These are phyloP conservation scores for Termitomyces sp. DNA, from an alignment of 768 basidiomycete species.

Conservation along the genomic window DNA sequence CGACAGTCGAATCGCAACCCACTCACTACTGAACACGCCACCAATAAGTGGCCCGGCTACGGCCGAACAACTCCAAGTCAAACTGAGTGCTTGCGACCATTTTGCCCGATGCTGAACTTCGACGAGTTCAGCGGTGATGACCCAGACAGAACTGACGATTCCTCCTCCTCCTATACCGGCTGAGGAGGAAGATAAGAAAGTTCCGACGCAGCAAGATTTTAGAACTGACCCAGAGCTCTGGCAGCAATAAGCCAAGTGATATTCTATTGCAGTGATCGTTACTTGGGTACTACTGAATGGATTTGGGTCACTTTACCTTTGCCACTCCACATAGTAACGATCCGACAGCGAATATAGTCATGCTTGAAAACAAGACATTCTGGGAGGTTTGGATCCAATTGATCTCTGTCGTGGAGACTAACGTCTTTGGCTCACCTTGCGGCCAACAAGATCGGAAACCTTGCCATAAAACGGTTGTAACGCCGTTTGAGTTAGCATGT, in stretches of 20 bases:
- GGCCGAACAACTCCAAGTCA: conserved; percentile 86
- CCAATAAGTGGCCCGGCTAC: conserved; percentile 81
- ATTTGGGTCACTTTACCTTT: conserved; percentile 36
- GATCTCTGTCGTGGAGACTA: background rate
- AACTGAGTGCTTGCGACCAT: conserved; percentile 80
- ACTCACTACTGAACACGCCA: conserved; percentile 72
- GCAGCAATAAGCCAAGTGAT: conserved; percentile 63
- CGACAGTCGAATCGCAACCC: background rate
- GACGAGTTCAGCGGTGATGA: conserved; percentile 81
- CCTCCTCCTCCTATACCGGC: conserved; percentile 86
- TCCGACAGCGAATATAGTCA: conserved; percentile 68
- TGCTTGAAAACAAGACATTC: conserved; percentile 68
- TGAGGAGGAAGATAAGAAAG: conserved; percentile 11
- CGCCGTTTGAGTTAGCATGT: conserved; percentile 83
- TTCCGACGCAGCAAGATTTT: background rate
- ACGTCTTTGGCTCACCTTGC: conserved; percentile 46
- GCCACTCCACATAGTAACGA: conserved; percentile 78
- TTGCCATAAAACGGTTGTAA: conserved; percentile 80
- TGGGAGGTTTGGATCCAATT: conserved; percentile 20
- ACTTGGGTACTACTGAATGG: conserved; percentile 14
- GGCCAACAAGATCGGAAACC: conserved; percentile 73
- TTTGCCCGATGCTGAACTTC: conserved; percentile 63
- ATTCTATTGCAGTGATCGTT: conserved; percentile 27
- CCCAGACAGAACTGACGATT: conserved; percentile 82
- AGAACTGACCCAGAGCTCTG: conserved; percentile 38